Evolutionary conservation across 192 early-diverging fungal species (phyloP).

Genomic region (Linnemannia hyalina): DNA sequence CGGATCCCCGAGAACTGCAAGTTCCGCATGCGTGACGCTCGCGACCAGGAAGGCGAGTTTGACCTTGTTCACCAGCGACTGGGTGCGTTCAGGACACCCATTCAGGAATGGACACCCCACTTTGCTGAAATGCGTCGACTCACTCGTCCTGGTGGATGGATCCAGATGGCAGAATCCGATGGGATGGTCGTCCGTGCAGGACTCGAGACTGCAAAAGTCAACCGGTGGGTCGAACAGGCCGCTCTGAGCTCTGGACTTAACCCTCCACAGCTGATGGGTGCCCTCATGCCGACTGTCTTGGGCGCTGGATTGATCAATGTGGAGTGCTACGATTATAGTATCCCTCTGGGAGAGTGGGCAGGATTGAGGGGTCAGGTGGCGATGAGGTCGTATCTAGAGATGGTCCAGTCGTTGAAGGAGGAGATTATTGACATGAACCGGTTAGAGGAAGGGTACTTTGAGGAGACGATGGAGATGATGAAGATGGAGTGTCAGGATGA

Average conservation of each 20-base stretch:
- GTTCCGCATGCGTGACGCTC: constrained; percentile 45
- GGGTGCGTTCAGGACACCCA: constrained; percentile 41
- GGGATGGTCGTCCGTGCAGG: constrained; percentile 40
- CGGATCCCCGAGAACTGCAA: constrained; percentile 53
- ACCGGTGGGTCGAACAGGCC: constrained; percentile 52
- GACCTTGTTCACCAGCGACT: constrained; percentile 52
- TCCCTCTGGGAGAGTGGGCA: constrained; percentile 51
- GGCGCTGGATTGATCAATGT: constrained; percentile 55
- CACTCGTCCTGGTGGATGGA: constrained; percentile 48
- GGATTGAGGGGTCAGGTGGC: constrained; percentile 41
- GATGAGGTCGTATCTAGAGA: constrained; percentile 47
- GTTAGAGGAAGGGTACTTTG: constrained; percentile 45
- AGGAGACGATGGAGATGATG: constrained; percentile 47
- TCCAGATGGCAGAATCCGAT: constrained; percentile 49
- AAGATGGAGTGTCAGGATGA: constrained; percentile 41
- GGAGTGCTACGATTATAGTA: constrained; percentile 52
- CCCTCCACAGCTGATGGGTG: constrained; percentile 47
- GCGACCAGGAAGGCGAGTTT: constrained; percentile 51
- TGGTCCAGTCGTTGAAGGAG: constrained; percentile 45
- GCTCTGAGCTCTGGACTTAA: constrained; percentile 47
- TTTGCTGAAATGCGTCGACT: constrained; percentile 47
- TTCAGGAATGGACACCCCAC: constrained; percentile 56
- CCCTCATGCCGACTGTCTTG: constrained; percentile 50
- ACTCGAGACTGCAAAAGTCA: constrained; percentile 38
- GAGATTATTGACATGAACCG: constrained; percentile 53